Conservation (phyloP, 2,329 filamentous ascomycete species). For the Whalleya microplaca region DNA sequence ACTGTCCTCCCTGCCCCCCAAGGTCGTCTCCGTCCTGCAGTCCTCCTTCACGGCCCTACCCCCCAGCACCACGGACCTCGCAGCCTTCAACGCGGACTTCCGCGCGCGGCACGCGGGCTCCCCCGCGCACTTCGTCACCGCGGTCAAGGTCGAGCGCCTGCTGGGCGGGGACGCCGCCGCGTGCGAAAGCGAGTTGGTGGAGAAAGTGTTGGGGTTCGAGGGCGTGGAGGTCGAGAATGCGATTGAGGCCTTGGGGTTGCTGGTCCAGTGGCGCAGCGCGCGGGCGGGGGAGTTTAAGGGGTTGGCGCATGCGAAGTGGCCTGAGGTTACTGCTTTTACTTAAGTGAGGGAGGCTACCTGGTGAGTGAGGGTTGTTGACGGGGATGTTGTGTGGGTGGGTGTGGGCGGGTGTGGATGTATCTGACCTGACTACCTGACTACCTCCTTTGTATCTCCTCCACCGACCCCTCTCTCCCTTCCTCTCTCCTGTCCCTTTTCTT, state of each 20-base stretch:
- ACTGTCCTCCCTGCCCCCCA: conserved; percentile 62
- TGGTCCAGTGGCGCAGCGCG: conserved; percentile 54
- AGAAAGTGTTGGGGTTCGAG: conserved; percentile 53
- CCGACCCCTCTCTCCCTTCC: too few species aligned
- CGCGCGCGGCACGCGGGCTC: conserved; percentile 64
- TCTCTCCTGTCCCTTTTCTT: too few species aligned
- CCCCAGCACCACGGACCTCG: conserved; percentile 60
- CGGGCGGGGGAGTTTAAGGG: conserved; percentile 53
- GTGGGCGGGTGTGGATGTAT: too few species aligned
- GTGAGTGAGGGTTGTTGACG: too few species aligned
- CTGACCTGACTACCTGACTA: too few species aligned
- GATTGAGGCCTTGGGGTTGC: conserved; percentile 42
- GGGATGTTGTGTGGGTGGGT: too few species aligned
- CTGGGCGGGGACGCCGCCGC: conserved; percentile 61
- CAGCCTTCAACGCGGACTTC: conserved; percentile 69
- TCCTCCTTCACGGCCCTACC: conserved; percentile 67
- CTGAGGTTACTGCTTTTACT: conserved; percentile 51
- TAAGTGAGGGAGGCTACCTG: too few species aligned
- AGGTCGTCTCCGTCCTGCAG: conserved; percentile 71
- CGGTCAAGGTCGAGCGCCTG: conserved; percentile 60
- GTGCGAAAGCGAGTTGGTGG: conserved; percentile 65
- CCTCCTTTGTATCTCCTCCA: too few species aligned
- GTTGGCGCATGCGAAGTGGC: conserved; percentile 54
- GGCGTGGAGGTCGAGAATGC: conserved; percentile 54
- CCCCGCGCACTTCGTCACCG: conserved; percentile 64